These are phyloP conservation scores for Candida tallmaniae DNA, from an alignment of 805 yeast genomes.

Conservation along the genomic window DNA sequence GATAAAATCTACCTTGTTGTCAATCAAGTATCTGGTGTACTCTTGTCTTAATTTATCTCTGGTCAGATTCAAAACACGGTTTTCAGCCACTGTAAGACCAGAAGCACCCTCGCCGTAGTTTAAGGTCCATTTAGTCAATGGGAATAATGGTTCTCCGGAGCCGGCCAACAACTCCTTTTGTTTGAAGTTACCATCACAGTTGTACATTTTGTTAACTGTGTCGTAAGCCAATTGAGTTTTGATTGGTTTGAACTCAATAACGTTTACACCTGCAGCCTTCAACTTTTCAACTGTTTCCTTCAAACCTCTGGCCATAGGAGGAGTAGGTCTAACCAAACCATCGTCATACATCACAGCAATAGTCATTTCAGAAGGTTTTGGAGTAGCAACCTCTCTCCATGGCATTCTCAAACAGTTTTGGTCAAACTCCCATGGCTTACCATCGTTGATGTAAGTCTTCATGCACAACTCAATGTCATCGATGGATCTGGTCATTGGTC, in stretches of 20 bases:
- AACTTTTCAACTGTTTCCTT: conserved; percentile 51
- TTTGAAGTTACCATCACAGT: conserved; percentile 63
- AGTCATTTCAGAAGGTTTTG: conserved; percentile 43
- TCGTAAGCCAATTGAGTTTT: conserved; percentile 55
- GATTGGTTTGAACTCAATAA: conserved; percentile 55
- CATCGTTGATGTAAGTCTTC: conserved; percentile 56
- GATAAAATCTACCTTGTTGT: conserved; percentile 58
- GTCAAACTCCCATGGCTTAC: conserved; percentile 60
- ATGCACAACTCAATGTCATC: conserved; percentile 69
- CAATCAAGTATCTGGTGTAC: conserved; percentile 49
- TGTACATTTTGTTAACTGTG: conserved; percentile 52
- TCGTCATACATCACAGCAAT: conserved; percentile 63
- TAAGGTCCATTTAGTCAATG: conserved; percentile 59
- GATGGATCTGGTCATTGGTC: conserved; percentile 61
- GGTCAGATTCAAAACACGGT: conserved; percentile 48
- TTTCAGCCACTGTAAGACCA: conserved; percentile 43
- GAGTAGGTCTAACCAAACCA: conserved; percentile 61
- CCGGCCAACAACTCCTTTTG: conserved; percentile 47
- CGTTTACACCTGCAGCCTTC: conserved; percentile 53
- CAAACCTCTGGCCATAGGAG: conserved; percentile 59
- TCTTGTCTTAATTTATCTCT: conserved; percentile 59
- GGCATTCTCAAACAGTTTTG: conserved; percentile 44
- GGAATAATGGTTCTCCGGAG: conserved; percentile 67
- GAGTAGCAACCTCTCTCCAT: conserved; percentile 46
- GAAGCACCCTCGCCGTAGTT: conserved; percentile 56